Conservation (phyloP, 2,329 filamentous ascomycete species). For the Fragosphaeria purpurea region DNA sequence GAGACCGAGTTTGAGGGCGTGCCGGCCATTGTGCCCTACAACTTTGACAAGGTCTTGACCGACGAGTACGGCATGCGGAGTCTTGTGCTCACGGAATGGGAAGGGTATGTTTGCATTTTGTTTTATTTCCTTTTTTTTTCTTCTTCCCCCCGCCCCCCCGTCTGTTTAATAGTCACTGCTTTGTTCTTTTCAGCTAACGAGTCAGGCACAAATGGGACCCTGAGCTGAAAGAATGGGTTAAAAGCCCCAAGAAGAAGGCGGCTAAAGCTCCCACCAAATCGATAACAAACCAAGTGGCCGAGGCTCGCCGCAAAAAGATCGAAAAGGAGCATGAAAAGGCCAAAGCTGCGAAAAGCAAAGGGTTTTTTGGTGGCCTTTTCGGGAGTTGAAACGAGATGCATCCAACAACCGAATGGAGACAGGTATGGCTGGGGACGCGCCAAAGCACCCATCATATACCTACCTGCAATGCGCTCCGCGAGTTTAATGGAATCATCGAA, state of each 20-base stretch:
- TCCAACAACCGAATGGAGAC: no score
- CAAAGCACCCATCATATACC: no score
- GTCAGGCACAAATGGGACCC: slow-evolving; percentile 51
- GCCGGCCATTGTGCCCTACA: slow-evolving; percentile 57
- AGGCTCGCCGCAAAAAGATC: neutral
- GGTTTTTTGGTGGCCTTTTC: neutral
- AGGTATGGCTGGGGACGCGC: no score
- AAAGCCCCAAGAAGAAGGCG: neutral
- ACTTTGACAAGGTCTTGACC: slow-evolving; percentile 53
- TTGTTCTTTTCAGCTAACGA: neutral
- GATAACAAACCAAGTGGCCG: neutral
- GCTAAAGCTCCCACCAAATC: neutral
- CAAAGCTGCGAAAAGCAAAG: no score
- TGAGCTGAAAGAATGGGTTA: slow-evolving; percentile 45
- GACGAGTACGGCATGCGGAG: slow-evolving; percentile 57
- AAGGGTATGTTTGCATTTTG: slow-evolving; percentile 39
- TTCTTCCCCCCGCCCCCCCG: neutral
- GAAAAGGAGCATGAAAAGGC: neutral
- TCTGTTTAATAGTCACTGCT: neutral
- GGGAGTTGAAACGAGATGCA: neutral
- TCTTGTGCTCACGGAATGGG: slow-evolving; percentile 49
- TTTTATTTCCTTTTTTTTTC: neutral
- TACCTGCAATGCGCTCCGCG: no score
- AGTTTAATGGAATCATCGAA: no score
- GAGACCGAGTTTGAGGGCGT: slow-evolving; percentile 67